phyloP scores from a whole-genome alignment of 2,329 filamentous ascomycete species.

The Beauveria bassiana region DNA sequence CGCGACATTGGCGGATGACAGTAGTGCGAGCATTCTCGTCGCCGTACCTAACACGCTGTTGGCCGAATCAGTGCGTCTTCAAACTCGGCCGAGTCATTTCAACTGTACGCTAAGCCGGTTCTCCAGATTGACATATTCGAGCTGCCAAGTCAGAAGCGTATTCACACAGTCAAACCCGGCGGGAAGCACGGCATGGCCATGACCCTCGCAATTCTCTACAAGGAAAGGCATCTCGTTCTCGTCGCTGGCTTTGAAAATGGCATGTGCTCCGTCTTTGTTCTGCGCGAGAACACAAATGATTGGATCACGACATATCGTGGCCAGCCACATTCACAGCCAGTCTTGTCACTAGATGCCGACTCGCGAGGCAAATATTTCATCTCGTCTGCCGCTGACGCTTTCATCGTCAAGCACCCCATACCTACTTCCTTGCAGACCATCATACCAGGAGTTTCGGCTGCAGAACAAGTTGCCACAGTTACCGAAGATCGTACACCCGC shows the following conservation, averaged over 20 bases:
- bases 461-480: too few relatives aligned
- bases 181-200: constrained; percentile 76
- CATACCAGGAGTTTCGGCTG: not conserved
- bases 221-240: constrained; percentile 47
- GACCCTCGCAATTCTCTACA: constrained; percentile 59
- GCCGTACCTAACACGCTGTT: constrained; percentile 74
- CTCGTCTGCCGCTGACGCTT: constrained; percentile 75
- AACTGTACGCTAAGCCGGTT: not conserved
- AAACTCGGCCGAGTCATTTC: not conserved
- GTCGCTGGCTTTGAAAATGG: constrained; percentile 83
- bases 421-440: constrained; percentile 25
- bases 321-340: constrained; percentile 67
- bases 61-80: constrained; percentile 55
- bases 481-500: not conserved
- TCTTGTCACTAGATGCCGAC: constrained; percentile 63
- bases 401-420: constrained; percentile 69
- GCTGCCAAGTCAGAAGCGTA: constrained; percentile 65
- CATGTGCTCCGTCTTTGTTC: constrained; percentile 56
- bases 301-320: constrained; percentile 54
- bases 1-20: not conserved
- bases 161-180: constrained; percentile 46
- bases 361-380: constrained; percentile 52
- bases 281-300: constrained; percentile 30
- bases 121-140: constrained; percentile 70
- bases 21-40: constrained; percentile 46